These are phyloP conservation scores for Candida lessepsii DNA, from an alignment of 805 yeast species.

Conservation along the genomic window DNA sequence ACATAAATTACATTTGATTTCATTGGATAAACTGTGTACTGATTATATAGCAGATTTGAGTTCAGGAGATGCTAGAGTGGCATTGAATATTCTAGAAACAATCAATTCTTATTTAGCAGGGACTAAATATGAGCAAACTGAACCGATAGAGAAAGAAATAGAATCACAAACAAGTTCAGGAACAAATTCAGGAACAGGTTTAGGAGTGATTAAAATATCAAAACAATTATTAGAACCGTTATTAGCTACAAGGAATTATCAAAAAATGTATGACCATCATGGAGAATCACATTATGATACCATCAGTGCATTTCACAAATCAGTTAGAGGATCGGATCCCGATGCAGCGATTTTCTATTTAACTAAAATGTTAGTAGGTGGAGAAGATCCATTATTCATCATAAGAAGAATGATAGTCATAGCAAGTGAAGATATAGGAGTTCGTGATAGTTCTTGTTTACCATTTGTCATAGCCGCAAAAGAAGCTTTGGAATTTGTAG, in stretches of 20 bases:
- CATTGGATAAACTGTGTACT: constrained; percentile 54
- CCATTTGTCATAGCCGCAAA: constrained; percentile 86
- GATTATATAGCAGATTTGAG: constrained; percentile 70
- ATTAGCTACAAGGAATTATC: constrained; percentile 43
- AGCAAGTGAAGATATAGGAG: constrained; percentile 93
- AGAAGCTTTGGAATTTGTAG: constrained; percentile 84
- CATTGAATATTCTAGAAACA: constrained; percentile 77
- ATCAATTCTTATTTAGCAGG: constrained; percentile 53
- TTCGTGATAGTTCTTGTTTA: constrained; percentile 75
- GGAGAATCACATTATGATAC: constrained; percentile 96
- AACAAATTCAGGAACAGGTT: no score
- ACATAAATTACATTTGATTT: constrained; percentile 47
- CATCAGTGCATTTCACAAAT: constrained; percentile 92
- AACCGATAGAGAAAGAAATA: constrained; percentile 17
- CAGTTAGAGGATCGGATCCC: constrained; percentile 84
- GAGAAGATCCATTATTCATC: constrained; percentile 89
- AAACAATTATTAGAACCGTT: constrained; percentile 41
- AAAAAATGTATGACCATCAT: constrained; percentile 70
- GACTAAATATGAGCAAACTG: constrained; percentile 20
- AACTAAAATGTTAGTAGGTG: constrained; percentile 86
- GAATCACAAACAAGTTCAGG: constrained; percentile 22
- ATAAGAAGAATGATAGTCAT: constrained; percentile 91
- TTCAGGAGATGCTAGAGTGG: constrained; percentile 87
- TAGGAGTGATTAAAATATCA: constrained; percentile 40
- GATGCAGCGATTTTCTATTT: constrained; percentile 89